Evolutionary conservation across 2,329 filamentous ascomycete genomes (phyloP).

Genomic region (Diaporthe amygdali): DNA sequence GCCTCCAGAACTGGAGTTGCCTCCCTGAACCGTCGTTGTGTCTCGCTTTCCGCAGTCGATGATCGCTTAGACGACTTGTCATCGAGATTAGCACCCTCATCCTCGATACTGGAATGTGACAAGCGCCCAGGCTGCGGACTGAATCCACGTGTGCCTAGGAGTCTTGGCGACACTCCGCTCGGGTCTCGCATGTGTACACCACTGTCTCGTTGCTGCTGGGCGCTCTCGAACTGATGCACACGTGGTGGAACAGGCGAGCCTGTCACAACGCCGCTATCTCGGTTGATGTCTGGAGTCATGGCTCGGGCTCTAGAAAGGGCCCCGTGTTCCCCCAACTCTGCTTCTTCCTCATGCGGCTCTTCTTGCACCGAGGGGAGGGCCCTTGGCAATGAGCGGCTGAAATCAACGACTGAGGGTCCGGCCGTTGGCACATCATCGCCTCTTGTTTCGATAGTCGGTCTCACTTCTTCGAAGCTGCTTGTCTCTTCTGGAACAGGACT

Average conservation of each 20-base stretch:
- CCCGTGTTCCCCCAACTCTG: constrained; percentile 34
- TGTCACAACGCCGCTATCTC: constrained; percentile 55
- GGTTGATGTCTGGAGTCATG: constrained; percentile 43
- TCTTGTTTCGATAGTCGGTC: constrained; percentile 24
- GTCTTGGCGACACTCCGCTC: constrained; percentile 38
- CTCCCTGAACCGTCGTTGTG: constrained; percentile 20
- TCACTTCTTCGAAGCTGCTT: constrained; percentile 16
- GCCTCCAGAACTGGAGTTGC: constrained; percentile 42
- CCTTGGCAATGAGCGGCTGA: constrained; percentile 48
- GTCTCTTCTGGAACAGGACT: constrained; percentile 11
- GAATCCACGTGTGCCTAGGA: constrained; percentile 26
- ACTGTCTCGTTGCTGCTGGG: constrained; percentile 55
- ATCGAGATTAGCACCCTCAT: constrained; percentile 12
- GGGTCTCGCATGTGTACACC: constrained; percentile 60
- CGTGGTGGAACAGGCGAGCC: constrained; percentile 48
- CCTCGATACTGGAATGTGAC: constrained; percentile 21
- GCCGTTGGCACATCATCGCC: constrained; percentile 14
- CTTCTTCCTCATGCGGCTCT: constrained; percentile 53
- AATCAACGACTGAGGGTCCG: constrained; percentile 38
- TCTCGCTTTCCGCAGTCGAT: constrained; percentile 12
- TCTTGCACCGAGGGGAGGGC: constrained; percentile 58
- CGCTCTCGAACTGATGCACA: constrained; percentile 38
- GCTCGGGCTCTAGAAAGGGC: constrained; percentile 25
- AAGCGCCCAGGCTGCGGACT: constrained; percentile 24
- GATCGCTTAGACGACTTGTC: constrained; percentile 3